Evolutionary conservation across 345 rosid genomes (phyloP).

Genomic region (Lepidium didymum): DNA sequence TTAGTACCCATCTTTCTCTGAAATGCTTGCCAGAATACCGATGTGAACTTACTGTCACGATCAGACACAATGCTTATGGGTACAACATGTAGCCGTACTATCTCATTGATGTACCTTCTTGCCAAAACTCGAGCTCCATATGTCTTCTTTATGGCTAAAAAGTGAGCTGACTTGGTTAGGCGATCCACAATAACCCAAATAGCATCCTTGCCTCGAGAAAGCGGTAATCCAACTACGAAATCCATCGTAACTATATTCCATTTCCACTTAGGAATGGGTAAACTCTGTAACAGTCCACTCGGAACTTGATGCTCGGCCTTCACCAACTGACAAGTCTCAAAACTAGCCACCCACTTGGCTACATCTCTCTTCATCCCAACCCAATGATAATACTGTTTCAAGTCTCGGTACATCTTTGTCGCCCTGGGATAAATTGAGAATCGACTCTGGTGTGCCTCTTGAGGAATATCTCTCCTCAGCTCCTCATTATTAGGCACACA

Average conservation of each 20-base stretch:
- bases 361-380: neutral
- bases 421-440: neutral
- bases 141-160: neutral
- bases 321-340: neutral
- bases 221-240: no score
- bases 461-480: no score
- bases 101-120: no score
- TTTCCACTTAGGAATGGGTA: neutral
- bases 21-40: no score
- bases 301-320: neutral
- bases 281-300: neutral
- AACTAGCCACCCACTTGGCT: neutral
- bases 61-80: no score
- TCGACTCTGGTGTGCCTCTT: neutral
- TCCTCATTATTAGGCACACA: no score
- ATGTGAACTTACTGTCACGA: no score
- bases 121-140: no score
- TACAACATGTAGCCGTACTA: no score
- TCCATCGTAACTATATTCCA: no score
- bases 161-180: neutral
- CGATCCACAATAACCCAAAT: neutral
- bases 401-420: neutral
- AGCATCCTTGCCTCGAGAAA: neutral
- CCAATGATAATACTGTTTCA: neutral
- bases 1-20: no score